Conservation (phyloP, 1,284 basidiomycete species). For the Irpex lacteus region DNA sequence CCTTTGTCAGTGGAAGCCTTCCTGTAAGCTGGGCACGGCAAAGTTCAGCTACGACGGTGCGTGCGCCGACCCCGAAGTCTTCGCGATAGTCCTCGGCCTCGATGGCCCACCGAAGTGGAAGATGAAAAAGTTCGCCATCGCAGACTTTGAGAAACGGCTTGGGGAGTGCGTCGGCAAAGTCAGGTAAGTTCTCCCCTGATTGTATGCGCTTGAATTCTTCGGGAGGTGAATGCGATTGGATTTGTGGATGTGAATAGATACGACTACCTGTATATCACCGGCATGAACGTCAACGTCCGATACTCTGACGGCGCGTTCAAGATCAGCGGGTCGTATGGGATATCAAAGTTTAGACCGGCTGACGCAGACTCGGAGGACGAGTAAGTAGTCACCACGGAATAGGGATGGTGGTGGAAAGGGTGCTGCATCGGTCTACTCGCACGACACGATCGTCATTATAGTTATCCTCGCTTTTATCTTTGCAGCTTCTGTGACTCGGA, state of each 20-base stretch:
- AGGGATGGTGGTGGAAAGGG: no score
- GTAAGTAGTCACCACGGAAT: no score
- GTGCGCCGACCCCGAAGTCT: slow-evolving; percentile 49
- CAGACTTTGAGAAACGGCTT: slow-evolving; percentile 42
- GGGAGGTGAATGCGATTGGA: no score
- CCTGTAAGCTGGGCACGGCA: slow-evolving; percentile 45
- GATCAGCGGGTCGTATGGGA: neutral
- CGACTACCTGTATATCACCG: neutral
- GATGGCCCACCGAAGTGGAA: slow-evolving; percentile 50
- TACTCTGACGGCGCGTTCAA: neutral
- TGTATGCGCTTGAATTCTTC: no score
- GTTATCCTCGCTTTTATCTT: no score
- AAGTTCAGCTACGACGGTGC: slow-evolving; percentile 56
- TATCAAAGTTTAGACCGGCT: no score
- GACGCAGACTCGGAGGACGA: no score
- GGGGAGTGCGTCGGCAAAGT: slow-evolving; percentile 18
- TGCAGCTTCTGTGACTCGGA: no score
- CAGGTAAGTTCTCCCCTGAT: neutral
- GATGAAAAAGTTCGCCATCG: slow-evolving; percentile 45
- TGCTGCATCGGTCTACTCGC: no score
- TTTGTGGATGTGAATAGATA: no score
- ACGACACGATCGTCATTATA: no score
- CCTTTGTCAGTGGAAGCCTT: neutral
- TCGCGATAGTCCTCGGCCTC: slow-evolving; percentile 44
- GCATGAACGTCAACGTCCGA: neutral